Base-by-base conservation (phyloP, 176 grass and related monocot species). In the Triticum timopheevii region DNA sequence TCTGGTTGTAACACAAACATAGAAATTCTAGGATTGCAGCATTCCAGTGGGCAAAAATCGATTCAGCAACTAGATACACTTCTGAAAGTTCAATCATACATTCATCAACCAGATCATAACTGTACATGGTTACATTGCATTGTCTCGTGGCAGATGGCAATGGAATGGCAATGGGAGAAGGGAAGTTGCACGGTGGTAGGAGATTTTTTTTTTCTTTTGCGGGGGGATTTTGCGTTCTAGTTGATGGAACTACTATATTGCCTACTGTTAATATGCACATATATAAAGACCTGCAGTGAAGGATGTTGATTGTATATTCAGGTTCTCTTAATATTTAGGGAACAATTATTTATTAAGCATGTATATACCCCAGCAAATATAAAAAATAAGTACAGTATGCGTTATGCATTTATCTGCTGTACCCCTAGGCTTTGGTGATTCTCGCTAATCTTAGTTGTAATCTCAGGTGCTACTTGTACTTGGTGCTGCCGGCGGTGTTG, bases 391-490 rank as follows among this genome's bases (percentile, higher is more conserved):
- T 40, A 13, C 11, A 61, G 10, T 79, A 72, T 63, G 42, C 7
- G 40, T 67, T 70, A 72, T 50, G 58, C 20, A 67, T 34, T 68
- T 65, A 54, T 73, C 5, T 69, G 16, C 12, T 20, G 35, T 38
- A 28, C 52, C 30, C 40, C 10, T 30, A 52, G 4, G 44, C 44
- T 76, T 81, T 24, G 8, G 69, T 78, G 38, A 12, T 35, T 89
- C 71, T 78, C 36, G 35, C 77, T 71, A 73, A 72, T 69, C 7
- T 23, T 27, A 28, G 59, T 45, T 84, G 10, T 73, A 50, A 81
- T 88, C 91, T 73, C 86, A 98, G 96, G 96, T 96, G 81, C 81
- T 98, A 77, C 96, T 98, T 89, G 90, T 98, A 86, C 92, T 98
- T 77, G 96, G 96, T 86, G 96, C 96, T 84, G 96, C 93, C 84